phyloP scores from a whole-genome alignment of 345 rosid genomes.

The Pistacia vera region DNA sequence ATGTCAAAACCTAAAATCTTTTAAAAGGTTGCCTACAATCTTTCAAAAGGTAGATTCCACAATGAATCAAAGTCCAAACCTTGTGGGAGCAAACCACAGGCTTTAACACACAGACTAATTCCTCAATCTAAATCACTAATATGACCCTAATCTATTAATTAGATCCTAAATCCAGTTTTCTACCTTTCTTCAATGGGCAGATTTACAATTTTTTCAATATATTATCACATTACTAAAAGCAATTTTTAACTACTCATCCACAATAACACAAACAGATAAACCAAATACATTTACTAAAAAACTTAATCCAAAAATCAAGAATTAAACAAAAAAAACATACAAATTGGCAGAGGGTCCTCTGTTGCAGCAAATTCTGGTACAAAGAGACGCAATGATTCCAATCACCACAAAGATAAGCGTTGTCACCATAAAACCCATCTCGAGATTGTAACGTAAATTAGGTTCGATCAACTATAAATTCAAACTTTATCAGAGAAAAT shows the following conservation, averaged over 20 bases:
- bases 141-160: background rate
- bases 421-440: conserved; percentile 89
- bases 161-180: background rate
- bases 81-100: too few relatives aligned
- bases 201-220: background rate
- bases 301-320: background rate
- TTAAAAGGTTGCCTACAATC: too few relatives aligned
- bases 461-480: conserved; percentile 3
- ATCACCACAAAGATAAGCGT: conserved; percentile 76
- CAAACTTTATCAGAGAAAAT: background rate
- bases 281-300: background rate
- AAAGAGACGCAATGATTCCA: conserved; percentile 76
- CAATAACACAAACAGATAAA: background rate
- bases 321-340: conserved; percentile 43
- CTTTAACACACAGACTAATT: too few relatives aligned
- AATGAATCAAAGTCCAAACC: too few relatives aligned
- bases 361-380: conserved; percentile 90
- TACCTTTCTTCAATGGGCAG: background rate
- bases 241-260: background rate
- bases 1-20: too few relatives aligned
- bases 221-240: background rate
- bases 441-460: background rate
- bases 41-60: too few relatives aligned
- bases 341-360: conserved; percentile 88
- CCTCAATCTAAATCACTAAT: too few relatives aligned